phyloP scores from a whole-genome alignment of 2,329 filamentous ascomycete genomes.

The Penicillium sp. region DNA sequence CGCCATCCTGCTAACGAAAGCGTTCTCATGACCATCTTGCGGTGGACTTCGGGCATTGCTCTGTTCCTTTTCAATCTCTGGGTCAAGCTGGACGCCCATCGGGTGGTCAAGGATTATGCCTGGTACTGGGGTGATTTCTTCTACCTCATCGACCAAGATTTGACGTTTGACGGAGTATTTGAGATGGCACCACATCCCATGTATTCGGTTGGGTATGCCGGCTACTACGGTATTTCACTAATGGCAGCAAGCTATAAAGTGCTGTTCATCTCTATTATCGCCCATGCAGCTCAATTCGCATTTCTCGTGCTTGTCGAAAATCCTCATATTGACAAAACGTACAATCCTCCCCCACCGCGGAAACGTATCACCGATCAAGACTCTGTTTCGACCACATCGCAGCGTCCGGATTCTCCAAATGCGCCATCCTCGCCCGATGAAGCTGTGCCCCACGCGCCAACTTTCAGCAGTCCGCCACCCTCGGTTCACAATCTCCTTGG shows the following conservation, averaged over 20 bases:
- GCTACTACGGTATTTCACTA: constrained; percentile 97
- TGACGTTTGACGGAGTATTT: constrained; percentile 98
- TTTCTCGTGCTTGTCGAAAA: constrained; percentile 94
- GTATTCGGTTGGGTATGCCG: constrained; percentile 98
- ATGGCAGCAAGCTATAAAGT: constrained; percentile 99
- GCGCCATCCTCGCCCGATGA: constrained; percentile 42
- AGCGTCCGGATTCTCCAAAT: constrained; percentile 38
- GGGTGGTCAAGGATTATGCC: constrained; percentile 97
- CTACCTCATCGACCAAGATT: constrained; percentile 94
- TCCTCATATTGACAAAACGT: constrained; percentile 96
- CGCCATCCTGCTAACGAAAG: constrained; percentile 75
- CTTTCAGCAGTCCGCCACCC: constrained; percentile 60
- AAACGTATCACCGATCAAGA: constrained; percentile 52
- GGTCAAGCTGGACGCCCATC: constrained; percentile 97
- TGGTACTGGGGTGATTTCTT: constrained; percentile 99
- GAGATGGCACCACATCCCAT: constrained; percentile 99
- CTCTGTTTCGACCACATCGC: constrained; percentile 31
- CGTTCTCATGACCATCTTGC: constrained; percentile 68
- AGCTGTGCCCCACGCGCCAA: constrained; percentile 42
- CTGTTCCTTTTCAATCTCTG: constrained; percentile 94
- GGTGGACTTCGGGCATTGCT: constrained; percentile 78
- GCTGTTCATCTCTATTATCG: constrained; percentile 92
- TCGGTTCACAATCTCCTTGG: constrained; percentile 85
- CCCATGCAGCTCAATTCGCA: constrained; percentile 90
- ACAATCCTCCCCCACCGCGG: constrained; percentile 82